phyloP scores from a whole-genome alignment of 805 yeast genomes.

The Isabelozyma heimii region DNA sequence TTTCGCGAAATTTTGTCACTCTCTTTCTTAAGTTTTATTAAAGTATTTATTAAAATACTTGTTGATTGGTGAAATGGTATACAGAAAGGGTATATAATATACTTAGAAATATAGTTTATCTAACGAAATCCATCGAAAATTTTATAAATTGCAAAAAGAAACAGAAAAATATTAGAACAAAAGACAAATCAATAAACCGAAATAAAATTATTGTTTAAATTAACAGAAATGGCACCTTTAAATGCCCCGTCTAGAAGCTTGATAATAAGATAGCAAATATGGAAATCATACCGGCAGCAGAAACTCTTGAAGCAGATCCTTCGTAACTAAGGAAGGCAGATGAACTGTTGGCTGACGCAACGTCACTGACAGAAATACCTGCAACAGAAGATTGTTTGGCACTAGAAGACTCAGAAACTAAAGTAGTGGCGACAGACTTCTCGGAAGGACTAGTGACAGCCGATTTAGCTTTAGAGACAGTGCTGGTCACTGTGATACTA shows the following conservation, averaged over 20 bases:
- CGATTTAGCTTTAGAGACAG: neutral
- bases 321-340: neutral
- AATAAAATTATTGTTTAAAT: too few species aligned
- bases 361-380: neutral
- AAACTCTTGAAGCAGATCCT: neutral
- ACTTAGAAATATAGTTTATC: neutral
- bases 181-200: neutral
- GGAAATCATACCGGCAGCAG: slow-evolving; percentile 1
- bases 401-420: slow-evolving; percentile 3
- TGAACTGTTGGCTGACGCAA: neutral
- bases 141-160: neutral
- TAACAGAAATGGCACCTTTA: neutral
- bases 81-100: neutral
- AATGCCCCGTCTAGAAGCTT: neutral
- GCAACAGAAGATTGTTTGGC: slow-evolving; percentile 3
- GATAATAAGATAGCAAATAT: neutral
- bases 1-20: neutral
- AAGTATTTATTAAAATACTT: neutral
- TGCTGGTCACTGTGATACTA: neutral
- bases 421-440: neutral
- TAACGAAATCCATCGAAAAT: neutral
- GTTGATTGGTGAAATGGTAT: neutral
- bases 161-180: neutral
- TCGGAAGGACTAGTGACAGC: slow-evolving; percentile 2
- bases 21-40: too few species aligned